A percentile compares a stretch with the other conserved stretches of the same genome.
Evolutionary conservation across 2,329 filamentous ascomycete species (phyloP).

Genomic region (Clonostachys sp.): DNA sequence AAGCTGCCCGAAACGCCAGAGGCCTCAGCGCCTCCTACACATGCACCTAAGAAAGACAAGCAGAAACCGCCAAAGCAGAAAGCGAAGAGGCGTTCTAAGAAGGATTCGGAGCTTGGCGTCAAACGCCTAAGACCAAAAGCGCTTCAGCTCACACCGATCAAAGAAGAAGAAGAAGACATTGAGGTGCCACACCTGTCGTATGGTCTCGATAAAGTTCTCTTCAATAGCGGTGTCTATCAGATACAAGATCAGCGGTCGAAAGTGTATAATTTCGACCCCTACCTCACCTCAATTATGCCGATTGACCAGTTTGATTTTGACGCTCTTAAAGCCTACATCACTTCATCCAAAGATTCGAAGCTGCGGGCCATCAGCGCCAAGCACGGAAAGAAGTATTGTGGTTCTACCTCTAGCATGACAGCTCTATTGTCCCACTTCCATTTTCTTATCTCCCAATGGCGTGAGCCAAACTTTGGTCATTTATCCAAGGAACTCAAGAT

Average conservation of each 20-base stretch:
- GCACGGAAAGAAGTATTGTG: constrained; percentile 75
- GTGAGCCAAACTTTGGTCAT: constrained; percentile 61
- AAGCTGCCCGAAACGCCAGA: too few species aligned
- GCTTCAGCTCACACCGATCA: constrained; percentile 20
- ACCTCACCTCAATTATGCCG: constrained; percentile 89
- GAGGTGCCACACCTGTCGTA: constrained; percentile 61
- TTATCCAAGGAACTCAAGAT: constrained; percentile 64
- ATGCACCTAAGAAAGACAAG: neutral
- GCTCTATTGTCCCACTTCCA: constrained; percentile 85
- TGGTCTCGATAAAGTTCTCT: constrained; percentile 83
- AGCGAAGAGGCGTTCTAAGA: neutral
- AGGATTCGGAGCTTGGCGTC: constrained; percentile 11
- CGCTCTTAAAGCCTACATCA: constrained; percentile 80
- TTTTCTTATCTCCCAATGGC: constrained; percentile 81
- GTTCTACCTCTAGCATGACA: constrained; percentile 97
- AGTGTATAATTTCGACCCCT: constrained; percentile 97
- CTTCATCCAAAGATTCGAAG: constrained; percentile 77
- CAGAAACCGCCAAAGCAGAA: neutral
- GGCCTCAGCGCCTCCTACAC: too few species aligned
- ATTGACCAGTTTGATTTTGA: constrained; percentile 89
- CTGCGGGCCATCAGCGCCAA: constrained; percentile 65
- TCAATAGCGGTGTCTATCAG: constrained; percentile 90
- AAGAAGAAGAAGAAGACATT: constrained; percentile 21
- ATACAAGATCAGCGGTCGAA: constrained; percentile 83
- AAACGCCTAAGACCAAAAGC: constrained; percentile 10